Evolutionary conservation across 2,329 filamentous ascomycete genomes (phyloP).

Genomic region (Fusarium armeniacum): DNA sequence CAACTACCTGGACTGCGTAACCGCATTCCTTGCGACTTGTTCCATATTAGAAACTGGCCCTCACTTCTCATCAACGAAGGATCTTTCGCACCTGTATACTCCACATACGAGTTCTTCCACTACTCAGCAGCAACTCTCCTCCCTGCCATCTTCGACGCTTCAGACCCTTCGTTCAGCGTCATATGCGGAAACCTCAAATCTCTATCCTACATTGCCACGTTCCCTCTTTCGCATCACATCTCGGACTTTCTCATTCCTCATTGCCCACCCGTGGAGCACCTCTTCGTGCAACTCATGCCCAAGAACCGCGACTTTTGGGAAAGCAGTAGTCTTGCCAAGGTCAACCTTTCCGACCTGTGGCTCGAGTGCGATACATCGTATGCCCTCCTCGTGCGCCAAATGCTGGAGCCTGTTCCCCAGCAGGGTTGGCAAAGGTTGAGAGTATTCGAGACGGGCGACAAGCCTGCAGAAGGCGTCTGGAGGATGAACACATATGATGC

Average conservation of each 20-base stretch:
- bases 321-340: slow-evolving; percentile 57
- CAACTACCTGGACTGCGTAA: slow-evolving; percentile 22
- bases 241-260: slow-evolving; percentile 60
- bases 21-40: slow-evolving; percentile 58
- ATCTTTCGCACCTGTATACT: slow-evolving; percentile 78
- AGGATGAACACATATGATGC: slow-evolving; percentile 60
- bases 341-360: slow-evolving; percentile 63
- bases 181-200: slow-evolving; percentile 59
- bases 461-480: slow-evolving; percentile 62
- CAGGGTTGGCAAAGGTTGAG: slow-evolving; percentile 58
- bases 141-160: slow-evolving; percentile 62
- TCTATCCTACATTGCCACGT: slow-evolving; percentile 74
- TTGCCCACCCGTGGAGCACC: slow-evolving; percentile 64
- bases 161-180: slow-evolving; percentile 56
- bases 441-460: slow-evolving; percentile 66
- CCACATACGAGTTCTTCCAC: slow-evolving; percentile 78
- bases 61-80: slow-evolving; percentile 79
- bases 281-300: slow-evolving; percentile 67
- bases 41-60: slow-evolving; percentile 74
- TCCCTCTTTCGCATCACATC: slow-evolving; percentile 75
- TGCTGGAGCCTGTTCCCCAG: slow-evolving; percentile 52
- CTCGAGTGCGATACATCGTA: slow-evolving; percentile 68
- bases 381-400: slow-evolving; percentile 59
- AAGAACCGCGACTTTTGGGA: slow-evolving; percentile 55
- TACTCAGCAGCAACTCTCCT: slow-evolving; percentile 74